phyloP scores from a whole-genome alignment of 2,329 filamentous ascomycete species.

The Penicillium hesseltinei region DNA sequence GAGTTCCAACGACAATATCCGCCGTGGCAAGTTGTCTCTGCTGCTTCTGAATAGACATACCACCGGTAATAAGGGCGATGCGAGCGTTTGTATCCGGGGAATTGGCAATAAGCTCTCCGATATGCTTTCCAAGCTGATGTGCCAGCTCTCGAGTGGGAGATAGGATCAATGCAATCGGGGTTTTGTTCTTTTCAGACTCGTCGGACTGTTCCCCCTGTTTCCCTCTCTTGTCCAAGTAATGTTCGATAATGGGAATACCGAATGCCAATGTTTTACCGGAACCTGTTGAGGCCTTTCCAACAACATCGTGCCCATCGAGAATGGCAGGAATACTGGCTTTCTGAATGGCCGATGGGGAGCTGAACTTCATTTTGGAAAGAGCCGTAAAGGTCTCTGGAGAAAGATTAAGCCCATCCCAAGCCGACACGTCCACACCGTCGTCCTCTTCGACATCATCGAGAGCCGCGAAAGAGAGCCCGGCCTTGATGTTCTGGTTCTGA shows the following conservation, averaged over 20 bases:
- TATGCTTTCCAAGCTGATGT: conserved; percentile 82
- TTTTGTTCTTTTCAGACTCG: conserved; percentile 33
- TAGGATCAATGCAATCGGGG: conserved; percentile 74
- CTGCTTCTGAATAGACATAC: conserved; percentile 92
- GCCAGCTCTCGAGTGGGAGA: conserved; percentile 92
- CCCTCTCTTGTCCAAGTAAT: conserved; percentile 60
- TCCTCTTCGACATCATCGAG: conserved; percentile 48
- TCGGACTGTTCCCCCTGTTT: conserved; percentile 40
- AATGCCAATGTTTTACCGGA: conserved; percentile 97
- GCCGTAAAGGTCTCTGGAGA: conserved; percentile 70
- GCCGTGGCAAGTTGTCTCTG: conserved; percentile 78
- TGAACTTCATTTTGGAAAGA: conserved; percentile 75
- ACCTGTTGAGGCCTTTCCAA: conserved; percentile 93
- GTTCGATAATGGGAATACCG: conserved; percentile 86
- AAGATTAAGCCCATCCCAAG: conserved; percentile 73
- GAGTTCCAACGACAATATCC: conserved; percentile 90
- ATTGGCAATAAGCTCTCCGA: conserved; percentile 69
- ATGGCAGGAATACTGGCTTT: conserved; percentile 76
- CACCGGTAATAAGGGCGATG: conserved; percentile 87
- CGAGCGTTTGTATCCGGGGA: conserved; percentile 59
- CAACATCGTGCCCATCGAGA: conserved; percentile 78
- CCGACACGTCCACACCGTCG: conserved; percentile 67
- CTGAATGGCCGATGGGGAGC: conserved; percentile 80
- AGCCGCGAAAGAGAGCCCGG: conserved; percentile 38
- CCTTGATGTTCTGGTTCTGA: conserved; percentile 34